These are phyloP conservation scores for Aspergillus campestris DNA, from an alignment of 495 filamentous ascomycete species.

Conservation along the genomic window DNA sequence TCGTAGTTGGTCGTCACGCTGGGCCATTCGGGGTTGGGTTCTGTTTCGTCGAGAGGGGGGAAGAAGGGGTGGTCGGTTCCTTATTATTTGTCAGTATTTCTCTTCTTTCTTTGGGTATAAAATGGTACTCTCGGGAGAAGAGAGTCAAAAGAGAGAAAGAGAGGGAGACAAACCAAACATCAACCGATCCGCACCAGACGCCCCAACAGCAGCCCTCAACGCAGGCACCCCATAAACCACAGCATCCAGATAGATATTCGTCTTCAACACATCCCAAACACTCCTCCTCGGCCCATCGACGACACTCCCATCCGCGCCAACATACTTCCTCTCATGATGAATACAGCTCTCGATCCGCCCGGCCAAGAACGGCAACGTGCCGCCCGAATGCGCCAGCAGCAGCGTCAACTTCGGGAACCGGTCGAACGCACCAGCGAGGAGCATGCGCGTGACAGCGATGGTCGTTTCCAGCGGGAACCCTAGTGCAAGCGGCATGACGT, in stretches of 20 bases:
- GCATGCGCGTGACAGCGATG: constrained; percentile 83
- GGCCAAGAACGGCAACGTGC: constrained; percentile 81
- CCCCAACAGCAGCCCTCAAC: constrained; percentile 58
- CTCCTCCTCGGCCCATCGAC: constrained; percentile 43
- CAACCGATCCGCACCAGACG: constrained; percentile 50
- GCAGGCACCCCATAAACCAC: constrained; percentile 73
- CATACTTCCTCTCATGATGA: constrained; percentile 63
- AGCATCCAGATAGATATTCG: constrained; percentile 88
- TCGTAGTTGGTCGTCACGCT: constrained; percentile 74
- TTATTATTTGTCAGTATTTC: constrained; percentile 19
- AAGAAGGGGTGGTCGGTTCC: constrained; percentile 95
- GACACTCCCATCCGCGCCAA: constrained; percentile 39
- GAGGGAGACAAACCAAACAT: constrained; percentile 56
- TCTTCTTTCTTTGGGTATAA: no score
- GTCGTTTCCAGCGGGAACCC: constrained; percentile 94
- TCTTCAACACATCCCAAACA: constrained; percentile 72
- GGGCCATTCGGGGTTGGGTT: constrained; percentile 57
- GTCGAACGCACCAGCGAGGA: constrained; percentile 77
- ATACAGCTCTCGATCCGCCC: constrained; percentile 86
- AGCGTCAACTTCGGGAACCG: constrained; percentile 60
- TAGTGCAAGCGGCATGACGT: constrained; percentile 77
- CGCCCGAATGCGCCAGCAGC: constrained; percentile 80
- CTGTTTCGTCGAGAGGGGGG: constrained; percentile 57
- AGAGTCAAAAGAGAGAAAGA: not conserved
- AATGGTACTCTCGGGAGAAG: no score